phyloP scores from a whole-genome alignment of 352 stramenopile genomes.

The Pythium dissimile region DNA sequence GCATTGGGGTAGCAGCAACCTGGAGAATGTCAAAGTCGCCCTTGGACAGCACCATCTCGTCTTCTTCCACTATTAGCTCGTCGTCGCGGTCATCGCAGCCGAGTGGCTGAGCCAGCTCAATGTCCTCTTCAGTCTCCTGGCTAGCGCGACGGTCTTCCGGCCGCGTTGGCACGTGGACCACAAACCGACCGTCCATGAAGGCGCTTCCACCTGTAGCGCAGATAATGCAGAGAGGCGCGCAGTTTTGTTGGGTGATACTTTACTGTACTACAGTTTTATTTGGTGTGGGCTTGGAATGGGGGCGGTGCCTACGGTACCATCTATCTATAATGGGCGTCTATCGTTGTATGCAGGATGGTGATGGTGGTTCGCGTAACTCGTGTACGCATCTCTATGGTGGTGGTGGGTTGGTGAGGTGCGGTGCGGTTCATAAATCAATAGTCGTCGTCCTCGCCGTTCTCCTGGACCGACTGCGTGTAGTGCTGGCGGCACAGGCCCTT shows the following conservation, averaged over 20 bases:
- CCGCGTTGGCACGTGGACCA: neutral
- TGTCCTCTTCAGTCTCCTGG: too few species aligned
- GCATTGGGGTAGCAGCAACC: constrained; percentile 7
- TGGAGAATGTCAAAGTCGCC: constrained; percentile 58
- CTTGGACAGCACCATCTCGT: constrained; percentile 45
- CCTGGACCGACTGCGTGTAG: constrained; percentile 30
- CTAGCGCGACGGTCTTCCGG: too few species aligned
- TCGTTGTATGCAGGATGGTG: neutral
- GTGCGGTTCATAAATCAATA: constrained; percentile 8
- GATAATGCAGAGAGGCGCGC: too few species aligned
- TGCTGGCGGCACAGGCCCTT: constrained; percentile 74
- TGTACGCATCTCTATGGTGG: constrained; percentile 10
- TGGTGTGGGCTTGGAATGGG: too few species aligned
- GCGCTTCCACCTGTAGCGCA: too few species aligned
- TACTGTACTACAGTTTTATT: too few species aligned
- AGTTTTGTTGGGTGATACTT: too few species aligned
- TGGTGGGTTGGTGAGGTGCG: neutral
- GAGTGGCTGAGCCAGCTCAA: neutral
- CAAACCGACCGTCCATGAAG: constrained; percentile 14
- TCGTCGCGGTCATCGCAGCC: neutral
- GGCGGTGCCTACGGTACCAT: neutral
- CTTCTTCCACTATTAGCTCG: constrained; percentile 2
- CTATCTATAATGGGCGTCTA: constrained; percentile 3
- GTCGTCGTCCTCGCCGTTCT: constrained; percentile 8
- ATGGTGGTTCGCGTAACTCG: neutral